Base-by-base conservation (phyloP, 768 basidiomycete genomes). In the Pulveroboletus sp. region DNA sequence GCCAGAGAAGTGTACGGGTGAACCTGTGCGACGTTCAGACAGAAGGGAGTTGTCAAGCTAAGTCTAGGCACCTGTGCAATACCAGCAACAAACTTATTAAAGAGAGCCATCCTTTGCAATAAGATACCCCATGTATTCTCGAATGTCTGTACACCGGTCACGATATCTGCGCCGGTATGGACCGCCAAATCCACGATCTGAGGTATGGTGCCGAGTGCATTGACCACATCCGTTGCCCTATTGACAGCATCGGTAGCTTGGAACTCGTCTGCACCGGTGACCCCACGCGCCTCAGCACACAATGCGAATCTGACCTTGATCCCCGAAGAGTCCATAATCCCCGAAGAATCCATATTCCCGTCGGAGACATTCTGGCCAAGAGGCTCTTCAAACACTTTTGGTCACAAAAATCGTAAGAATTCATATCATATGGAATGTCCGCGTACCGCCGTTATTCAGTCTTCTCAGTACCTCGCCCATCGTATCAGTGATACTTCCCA, bases 1-100 rank as follows among this genome's bases (percentile, higher is more conserved):
- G 60, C 57, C n/a, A 61, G 27, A 6, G 57, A 55, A 1, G 49
- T 28, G 14, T 55, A 61, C 1, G 60, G 60, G 12, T 61, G 53
- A 44, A 61, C 41, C 59, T 61, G 30, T 21, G 18, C 3, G 26
- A 27, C 14, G 12, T 39, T 58, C 11, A 55, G 46, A 37, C 24
- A 17, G 12, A 21, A 43, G 3, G 10, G 11, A n/a, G 5, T n/a
- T n/a, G 3, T 39, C 21, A 24, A 15, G 2, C 1, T 12, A 26
- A 31, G 44, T 1, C 9, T 6, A 41, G 0, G 28, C 50, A 61
- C 60, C 59, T 54, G 42, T 21, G 56, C 56, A 27, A 60, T 42
- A 3, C 46, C 35, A 17, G 28, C 40, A 2, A 59, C 52, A 24
- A 50, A 35, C 37, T 43, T 31, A n/a, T 62, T 51, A 8, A 60